phyloP scores from a whole-genome alignment of 2,329 filamentous ascomycete genomes.

The Penicillium sp. region DNA sequence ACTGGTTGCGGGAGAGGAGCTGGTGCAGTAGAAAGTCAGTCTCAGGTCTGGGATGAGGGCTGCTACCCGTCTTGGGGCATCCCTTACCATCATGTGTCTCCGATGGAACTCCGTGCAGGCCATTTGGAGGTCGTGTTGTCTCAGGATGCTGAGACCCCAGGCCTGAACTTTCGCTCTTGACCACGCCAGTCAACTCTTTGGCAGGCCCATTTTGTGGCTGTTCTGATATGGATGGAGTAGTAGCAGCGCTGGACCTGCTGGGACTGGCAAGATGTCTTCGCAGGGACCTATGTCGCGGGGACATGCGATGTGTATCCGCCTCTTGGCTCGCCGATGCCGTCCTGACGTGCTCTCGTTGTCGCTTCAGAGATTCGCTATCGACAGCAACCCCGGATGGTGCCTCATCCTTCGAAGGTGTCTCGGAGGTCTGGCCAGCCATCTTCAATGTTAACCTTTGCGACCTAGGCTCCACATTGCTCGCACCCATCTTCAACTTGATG shows the following conservation, averaged over 20 bases:
- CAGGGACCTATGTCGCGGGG: constrained; percentile 35
- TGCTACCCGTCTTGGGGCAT: neutral
- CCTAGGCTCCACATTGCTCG: constrained; percentile 41
- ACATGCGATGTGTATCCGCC: constrained; percentile 16
- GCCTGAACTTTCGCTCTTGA: constrained; percentile 13
- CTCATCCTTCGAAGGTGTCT: constrained; percentile 48
- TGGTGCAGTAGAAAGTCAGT: constrained; percentile 18
- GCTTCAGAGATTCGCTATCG: constrained; percentile 56
- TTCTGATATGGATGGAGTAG: constrained; percentile 21
- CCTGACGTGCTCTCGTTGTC: constrained; percentile 55
- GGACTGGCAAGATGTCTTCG: constrained; percentile 37
- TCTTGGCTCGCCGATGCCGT: constrained; percentile 45
- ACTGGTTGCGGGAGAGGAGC: constrained; percentile 23
- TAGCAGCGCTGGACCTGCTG: constrained; percentile 22
- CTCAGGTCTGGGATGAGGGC: neutral
- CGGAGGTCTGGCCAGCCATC: constrained; percentile 61
- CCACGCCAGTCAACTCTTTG: constrained; percentile 28
- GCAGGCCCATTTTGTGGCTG: constrained; percentile 29
- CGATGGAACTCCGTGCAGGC: constrained; percentile 8
- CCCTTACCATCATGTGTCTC: constrained; percentile 17
- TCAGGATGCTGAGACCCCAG: constrained; percentile 12
- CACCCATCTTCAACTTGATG: constrained; percentile 74
- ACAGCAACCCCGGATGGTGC: constrained; percentile 51
- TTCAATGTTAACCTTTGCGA: constrained; percentile 71
- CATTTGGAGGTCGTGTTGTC: constrained; percentile 23